Conservation (phyloP, 345 rosid species). For the Salix brachista region DNA sequence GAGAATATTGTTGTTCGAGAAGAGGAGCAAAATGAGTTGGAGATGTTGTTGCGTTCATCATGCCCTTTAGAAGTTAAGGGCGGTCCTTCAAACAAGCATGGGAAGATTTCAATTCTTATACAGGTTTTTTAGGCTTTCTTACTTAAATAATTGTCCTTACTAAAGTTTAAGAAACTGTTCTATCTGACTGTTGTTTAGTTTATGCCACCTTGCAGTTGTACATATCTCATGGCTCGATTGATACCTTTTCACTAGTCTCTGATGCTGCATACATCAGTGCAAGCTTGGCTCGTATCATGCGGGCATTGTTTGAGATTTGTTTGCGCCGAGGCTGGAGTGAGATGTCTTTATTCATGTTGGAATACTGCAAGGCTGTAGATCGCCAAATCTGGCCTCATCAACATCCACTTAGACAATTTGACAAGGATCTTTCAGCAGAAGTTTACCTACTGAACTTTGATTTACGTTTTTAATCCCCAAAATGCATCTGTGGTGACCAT, state of each 20-base stretch:
- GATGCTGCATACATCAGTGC: constrained; percentile 99
- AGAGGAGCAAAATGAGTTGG: constrained; percentile 95
- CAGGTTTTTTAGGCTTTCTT: constrained; percentile 48
- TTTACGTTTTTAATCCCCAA: constrained; percentile 1
- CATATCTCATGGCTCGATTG: constrained; percentile 92
- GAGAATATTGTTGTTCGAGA: constrained; percentile 95
- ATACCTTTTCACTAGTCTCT: constrained; percentile 85
- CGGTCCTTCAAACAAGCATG: constrained; percentile 92
- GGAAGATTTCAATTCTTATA: constrained; percentile 92
- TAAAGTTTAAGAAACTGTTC: constrained; percentile 12
- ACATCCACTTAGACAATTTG: constrained; percentile 94
- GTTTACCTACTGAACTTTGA: constrained; percentile 38
- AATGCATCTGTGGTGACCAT: constrained; percentile 10
- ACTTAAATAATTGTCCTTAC: constrained; percentile 15
- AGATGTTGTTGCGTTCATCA: constrained; percentile 62
- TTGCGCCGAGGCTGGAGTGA: constrained; percentile 91
- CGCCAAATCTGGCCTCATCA: constrained; percentile 96
- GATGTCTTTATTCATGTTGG: constrained; percentile 88
- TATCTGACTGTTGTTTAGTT: constrained; percentile 18
- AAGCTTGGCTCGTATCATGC: constrained; percentile 96
- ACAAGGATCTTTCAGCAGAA: constrained; percentile 71
- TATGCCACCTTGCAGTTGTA: constrained; percentile 58
- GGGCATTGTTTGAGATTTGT: constrained; percentile 92
- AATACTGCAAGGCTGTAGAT: constrained; percentile 97
- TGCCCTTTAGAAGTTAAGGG: constrained; percentile 90